Base-by-base conservation (phyloP, 2,329 filamentous ascomycete genomes). In the Neoscytalidium dimidiatum region DNA sequence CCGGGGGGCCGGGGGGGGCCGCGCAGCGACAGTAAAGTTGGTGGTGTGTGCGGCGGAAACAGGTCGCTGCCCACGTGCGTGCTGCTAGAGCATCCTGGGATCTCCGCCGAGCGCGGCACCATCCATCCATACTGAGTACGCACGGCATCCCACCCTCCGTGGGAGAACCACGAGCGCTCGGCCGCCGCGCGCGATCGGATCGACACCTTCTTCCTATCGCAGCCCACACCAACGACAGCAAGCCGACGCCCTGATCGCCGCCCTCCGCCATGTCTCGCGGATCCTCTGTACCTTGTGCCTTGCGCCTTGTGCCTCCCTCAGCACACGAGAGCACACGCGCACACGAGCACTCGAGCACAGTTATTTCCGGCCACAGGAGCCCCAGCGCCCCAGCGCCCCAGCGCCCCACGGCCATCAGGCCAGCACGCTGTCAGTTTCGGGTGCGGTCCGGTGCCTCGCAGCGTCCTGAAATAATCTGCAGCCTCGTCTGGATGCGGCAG, bases 181-280 rank as follows among this genome's bases (percentile, higher is more conserved):
- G 56, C 23, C 38, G 56, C 56, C 56, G 56, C 41, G 56, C 56
- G 41, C 56, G 56, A 60, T 60, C 56, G 56, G 56, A 60, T 60
- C 56, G 56, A 60, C 56, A 26, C 41, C 53, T 31, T 57, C 52
- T 43, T 57, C 17, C n/a, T 11, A 5, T 33, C 31, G 31, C n/a
- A n/a, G n/a, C 33, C 51, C 29, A 35, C 52, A n/a, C 21, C 29
- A 31, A 26, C 33, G 29, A 21, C 21, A 41, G 28, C 51, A 19
- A 28, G 19, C 21, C 29, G 21, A 11, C 21, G 52, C 33, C 52
- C 52, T 56, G 52, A 56, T 56, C 52, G 23, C 17, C 52, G 51
- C 31, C 48, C 29, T 23, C 44, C 44, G 21, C 44, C 51, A 26
- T 17, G 14, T 11, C 49, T 29, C 29, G 29, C 49, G 29, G 17